Conservation (phyloP, 139 green algal genomes). For the Spirogloea muscicola region DNA sequence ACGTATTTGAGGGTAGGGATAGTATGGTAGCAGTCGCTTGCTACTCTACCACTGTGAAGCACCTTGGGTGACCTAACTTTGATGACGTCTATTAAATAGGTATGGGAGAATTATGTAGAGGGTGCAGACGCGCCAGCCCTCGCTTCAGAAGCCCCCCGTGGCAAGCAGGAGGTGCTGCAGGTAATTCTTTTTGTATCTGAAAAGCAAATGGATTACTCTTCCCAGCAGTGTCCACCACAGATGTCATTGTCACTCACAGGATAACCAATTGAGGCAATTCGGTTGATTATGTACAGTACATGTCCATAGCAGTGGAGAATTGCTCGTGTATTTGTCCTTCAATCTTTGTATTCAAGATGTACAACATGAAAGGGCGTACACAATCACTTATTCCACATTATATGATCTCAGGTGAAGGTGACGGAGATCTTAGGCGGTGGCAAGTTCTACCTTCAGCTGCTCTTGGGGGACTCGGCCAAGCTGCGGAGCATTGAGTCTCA, state of each 20-base stretch:
- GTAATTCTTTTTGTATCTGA: conserved; percentile 7
- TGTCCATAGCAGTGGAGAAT: not conserved
- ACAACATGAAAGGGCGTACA: conserved; percentile 6
- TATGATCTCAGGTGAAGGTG: conserved; percentile 62
- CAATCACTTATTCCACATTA: not conserved
- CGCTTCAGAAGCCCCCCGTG: conserved; percentile 49
- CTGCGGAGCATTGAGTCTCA: conserved; percentile 18
- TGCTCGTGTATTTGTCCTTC: not conserved
- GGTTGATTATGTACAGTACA: not conserved
- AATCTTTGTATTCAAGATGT: conserved; percentile 1
- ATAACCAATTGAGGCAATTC: not conserved
- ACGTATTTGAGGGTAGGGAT: too few relatives aligned
- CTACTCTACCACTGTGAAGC: too few relatives aligned
- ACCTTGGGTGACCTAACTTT: too few relatives aligned
- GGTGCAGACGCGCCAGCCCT: conserved; percentile 43
- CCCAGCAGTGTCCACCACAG: not conserved
- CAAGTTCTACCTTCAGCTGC: conserved; percentile 64
- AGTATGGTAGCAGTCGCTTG: too few relatives aligned
- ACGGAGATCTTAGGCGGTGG: conserved; percentile 73
- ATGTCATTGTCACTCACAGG: not conserved
- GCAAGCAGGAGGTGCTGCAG: conserved; percentile 46
- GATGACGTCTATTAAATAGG: too few relatives aligned
- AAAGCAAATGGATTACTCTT: too few relatives aligned
- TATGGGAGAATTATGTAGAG: conserved; percentile 37
- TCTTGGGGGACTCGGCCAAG: too few relatives aligned